phyloP scores from a whole-genome alignment of 169 alveolate species.

The Babesia gibsoni region DNA sequence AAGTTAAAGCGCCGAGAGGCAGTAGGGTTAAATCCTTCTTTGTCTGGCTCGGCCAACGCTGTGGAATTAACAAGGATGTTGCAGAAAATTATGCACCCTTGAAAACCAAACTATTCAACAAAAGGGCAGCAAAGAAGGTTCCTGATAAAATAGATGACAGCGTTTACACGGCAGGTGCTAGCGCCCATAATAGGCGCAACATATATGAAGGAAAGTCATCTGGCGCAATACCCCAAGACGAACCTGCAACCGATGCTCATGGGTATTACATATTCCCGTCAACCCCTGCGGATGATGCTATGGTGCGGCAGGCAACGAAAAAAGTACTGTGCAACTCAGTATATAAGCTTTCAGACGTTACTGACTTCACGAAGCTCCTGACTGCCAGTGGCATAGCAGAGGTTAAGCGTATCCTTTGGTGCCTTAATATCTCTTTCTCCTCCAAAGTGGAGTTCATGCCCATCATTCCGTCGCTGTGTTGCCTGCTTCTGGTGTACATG shows the following conservation, averaged over 20 bases:
- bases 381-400: constrained; percentile 68
- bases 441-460: constrained; percentile 74
- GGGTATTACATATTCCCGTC: constrained; percentile 26
- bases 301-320: constrained; percentile 26
- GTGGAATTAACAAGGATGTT: not conserved
- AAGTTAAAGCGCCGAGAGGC: not conserved
- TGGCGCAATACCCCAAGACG: too few relatives aligned
- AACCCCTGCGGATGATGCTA: not conserved
- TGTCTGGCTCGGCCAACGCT: not conserved
- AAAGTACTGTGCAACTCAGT: constrained; percentile 43
- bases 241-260: not conserved
- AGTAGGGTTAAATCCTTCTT: not conserved
- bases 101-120: too few relatives aligned
- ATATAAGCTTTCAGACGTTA: constrained; percentile 71
- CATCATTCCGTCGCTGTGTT: constrained; percentile 71
- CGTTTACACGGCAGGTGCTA: too few relatives aligned
- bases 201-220: too few relatives aligned
- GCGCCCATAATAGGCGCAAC: too few relatives aligned
- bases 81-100: not conserved
- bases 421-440: constrained; percentile 68
- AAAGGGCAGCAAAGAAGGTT: too few relatives aligned
- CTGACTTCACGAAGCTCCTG: constrained; percentile 66
- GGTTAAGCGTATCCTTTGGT: constrained; percentile 73
- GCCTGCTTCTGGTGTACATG: constrained; percentile 65
- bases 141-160: too few relatives aligned